These are phyloP conservation scores for Calonectria pseudoturangicola DNA, from an alignment of 2,329 filamentous ascomycete species.

Conservation along the genomic window DNA sequence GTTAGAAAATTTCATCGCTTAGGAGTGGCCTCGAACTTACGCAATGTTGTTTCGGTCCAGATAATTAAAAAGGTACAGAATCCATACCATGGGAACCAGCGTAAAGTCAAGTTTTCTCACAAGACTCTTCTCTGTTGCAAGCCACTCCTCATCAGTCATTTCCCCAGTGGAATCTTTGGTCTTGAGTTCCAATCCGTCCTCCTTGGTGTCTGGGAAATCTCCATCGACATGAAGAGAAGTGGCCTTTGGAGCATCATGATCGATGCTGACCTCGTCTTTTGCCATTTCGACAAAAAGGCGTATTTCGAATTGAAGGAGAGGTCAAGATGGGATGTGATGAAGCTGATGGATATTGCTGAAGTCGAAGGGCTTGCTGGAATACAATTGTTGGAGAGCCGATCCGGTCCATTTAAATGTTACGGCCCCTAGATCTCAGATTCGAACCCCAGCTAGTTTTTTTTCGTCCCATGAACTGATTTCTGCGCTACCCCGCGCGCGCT, in stretches of 20 bases:
- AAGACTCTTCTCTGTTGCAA: slow-evolving; percentile 42
- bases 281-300: slow-evolving; percentile 8
- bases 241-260: background rate
- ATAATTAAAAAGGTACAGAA: slow-evolving; percentile 54
- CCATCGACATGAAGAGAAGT: background rate
- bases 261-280: slow-evolving; percentile 6
- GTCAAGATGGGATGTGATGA: background rate
- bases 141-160: slow-evolving; percentile 8
- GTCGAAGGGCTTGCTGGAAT: slow-evolving; percentile 2
- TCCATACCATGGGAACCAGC: slow-evolving; percentile 51
- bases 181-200: slow-evolving; percentile 1
- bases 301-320: background rate
- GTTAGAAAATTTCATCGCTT: background rate
- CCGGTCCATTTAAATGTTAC: slow-evolving; percentile 7
- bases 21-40: slow-evolving; percentile 31
- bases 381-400: background rate
- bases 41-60: slow-evolving; percentile 52
- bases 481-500: slow-evolving; percentile 14
- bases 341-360: background rate
- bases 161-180: background rate
- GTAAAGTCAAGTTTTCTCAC: slow-evolving; percentile 53
- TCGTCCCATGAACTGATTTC: slow-evolving; percentile 16
- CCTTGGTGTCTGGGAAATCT: background rate
- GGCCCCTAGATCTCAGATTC: background rate
- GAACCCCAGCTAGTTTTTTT: background rate